Evolutionary conservation across 768 basidiomycete genomes (phyloP), one percentile per base, ranked within the genome.

Genomic region (Mycena floridula): DNA sequence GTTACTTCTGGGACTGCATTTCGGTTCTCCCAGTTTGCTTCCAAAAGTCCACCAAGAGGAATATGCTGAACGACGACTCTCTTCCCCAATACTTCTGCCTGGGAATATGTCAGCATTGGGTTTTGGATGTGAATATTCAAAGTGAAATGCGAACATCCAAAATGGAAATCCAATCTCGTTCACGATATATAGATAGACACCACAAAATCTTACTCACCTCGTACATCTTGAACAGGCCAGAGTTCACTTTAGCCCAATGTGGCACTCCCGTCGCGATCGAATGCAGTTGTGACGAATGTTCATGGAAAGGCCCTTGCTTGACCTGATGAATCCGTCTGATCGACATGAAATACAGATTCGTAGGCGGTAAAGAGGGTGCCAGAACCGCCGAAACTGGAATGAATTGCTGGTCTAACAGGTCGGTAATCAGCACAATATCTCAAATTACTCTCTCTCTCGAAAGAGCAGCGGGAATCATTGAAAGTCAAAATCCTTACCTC

Each of bases 11-110:
- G n/a, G n/a, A n/a, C n/a, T n/a, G n/a, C n/a, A n/a, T n/a, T n/a
- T n/a, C n/a, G n/a, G n/a, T n/a, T n/a, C n/a, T n/a, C n/a, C n/a
- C n/a, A n/a, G n/a, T n/a, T n/a, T n/a, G n/a, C n/a, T n/a, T n/a
- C n/a, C 44, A 94, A 64, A 21, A 91, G 54, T 1, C 89, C 87
- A 16, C 92, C 93, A 20, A 96, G 72, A 7, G 87, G 85, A 40
- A 97, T 69, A 59, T 96, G 93, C 60, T 98, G 94, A 3, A 97
- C 90, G 4, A 97, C 95, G n/a, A 97, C 94, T 13, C 89, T 77
- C 63, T 97, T 97, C 13, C 84, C 82, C 32, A 97, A 69, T 11
- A 97, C 93, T 63, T 99, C 95, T 6, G 82, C 92, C 79, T 89
- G 48, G 12, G 39, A 21, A 30, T 43, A 22, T 20, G 22, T 39